A percentile compares a stretch with the other conserved stretches of the same genome.
phyloP scores from a whole-genome alignment of 192 early-diverging fungal genomes.

The Helicostylum pulchrum region DNA sequence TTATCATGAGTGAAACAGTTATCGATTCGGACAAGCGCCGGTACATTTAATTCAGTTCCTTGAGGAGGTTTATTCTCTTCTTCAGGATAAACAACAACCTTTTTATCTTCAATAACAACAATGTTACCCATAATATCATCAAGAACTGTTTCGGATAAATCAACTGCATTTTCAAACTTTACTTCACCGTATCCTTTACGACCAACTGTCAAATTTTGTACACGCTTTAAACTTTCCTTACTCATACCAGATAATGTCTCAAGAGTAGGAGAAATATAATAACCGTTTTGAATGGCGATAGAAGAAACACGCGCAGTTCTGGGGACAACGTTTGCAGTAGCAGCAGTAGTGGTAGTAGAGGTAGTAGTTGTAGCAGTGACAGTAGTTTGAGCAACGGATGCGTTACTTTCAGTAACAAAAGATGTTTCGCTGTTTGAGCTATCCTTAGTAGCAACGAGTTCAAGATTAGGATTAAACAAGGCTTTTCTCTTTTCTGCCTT shows the following conservation, averaged over 20 bases:
- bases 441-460: neutral
- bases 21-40: slow-evolving; percentile 73
- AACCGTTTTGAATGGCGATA: slow-evolving; percentile 47
- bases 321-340: neutral
- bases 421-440: neutral
- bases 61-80: slow-evolving; percentile 72
- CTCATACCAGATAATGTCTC: slow-evolving; percentile 67
- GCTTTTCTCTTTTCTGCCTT: slow-evolving; percentile 10
- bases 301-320: neutral
- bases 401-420: neutral
- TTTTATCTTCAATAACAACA: slow-evolving; percentile 69
- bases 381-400: neutral
- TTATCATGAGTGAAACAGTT: slow-evolving; percentile 87
- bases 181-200: slow-evolving; percentile 71
- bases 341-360: neutral
- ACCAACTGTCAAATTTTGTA: slow-evolving; percentile 75
- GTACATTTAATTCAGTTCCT: slow-evolving; percentile 87
- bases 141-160: slow-evolving; percentile 64
- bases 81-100: slow-evolving; percentile 81
- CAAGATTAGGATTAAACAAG: slow-evolving; percentile 19
- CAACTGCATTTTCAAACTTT: slow-evolving; percentile 75
- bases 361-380: neutral
- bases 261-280: slow-evolving; percentile 75
- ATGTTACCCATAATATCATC: slow-evolving; percentile 72
- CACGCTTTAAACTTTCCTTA: slow-evolving; percentile 61